Conservation (phyloP, 1,284 basidiomycete species). For the Rhodotorula sp. region DNA sequence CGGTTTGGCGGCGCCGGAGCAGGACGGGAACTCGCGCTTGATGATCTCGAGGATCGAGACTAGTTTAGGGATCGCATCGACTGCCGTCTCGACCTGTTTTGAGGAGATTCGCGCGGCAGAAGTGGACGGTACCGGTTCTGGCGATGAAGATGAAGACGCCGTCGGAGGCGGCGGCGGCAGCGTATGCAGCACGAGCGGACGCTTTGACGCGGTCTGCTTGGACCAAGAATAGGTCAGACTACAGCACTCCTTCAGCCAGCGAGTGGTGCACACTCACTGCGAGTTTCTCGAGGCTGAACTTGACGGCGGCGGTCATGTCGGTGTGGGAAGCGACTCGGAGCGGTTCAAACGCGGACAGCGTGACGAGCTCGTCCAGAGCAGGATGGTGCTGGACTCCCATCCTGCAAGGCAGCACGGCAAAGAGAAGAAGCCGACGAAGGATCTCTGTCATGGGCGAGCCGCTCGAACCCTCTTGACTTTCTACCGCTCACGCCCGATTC, state of each 20-base stretch:
- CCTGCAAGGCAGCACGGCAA: too few species aligned
- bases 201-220: not conserved
- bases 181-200: constrained; percentile 15
- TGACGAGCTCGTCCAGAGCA: not conserved
- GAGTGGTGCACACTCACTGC: not conserved
- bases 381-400: too few species aligned
- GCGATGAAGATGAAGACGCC: not conserved
- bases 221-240: not conserved
- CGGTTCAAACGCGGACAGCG: not conserved
- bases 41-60: constrained; percentile 32
- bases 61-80: constrained; percentile 22
- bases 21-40: constrained; percentile 15
- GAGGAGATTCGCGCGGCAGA: not conserved
- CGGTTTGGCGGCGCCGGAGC: not conserved
- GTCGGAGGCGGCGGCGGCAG: not conserved
- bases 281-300: not conserved
- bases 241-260: not conserved
- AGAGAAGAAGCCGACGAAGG: too few species aligned
- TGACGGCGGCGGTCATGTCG: not conserved
- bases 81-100: not conserved
- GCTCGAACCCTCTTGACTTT: too few species aligned
- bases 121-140: not conserved
- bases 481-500: too few species aligned
- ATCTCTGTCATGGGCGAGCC: too few species aligned
- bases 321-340: constrained; percentile 8